These are phyloP conservation scores for Cylindrotheca fusiformis DNA, from an alignment of 108 stramenopile species.

Conservation along the genomic window DNA sequence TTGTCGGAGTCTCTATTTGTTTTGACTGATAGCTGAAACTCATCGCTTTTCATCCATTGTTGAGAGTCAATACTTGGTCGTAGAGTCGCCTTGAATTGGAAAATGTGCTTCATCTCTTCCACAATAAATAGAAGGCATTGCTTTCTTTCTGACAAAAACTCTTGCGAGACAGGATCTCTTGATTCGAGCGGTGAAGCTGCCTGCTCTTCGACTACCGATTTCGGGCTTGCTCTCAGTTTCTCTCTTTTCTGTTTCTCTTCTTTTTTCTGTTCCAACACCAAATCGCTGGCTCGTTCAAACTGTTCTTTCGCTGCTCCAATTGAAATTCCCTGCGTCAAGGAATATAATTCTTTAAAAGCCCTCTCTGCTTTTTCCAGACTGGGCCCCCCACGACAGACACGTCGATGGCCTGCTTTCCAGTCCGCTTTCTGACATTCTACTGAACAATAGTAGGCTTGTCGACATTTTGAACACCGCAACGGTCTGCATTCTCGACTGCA, in stretches of 20 bases:
- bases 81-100: conserved; percentile 13
- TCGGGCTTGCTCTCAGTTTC: neutral
- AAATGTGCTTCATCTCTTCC: conserved; percentile 33
- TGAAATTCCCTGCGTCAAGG: conserved; percentile 1
- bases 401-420: conserved; percentile 31
- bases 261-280: neutral
- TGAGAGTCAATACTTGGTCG: neutral
- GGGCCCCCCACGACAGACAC: conserved; percentile 4
- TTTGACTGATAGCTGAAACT: conserved; percentile 1
- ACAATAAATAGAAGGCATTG: conserved; percentile 2
- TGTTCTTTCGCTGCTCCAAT: conserved; percentile 8
- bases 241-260: neutral
- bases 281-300: conserved; percentile 7
- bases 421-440: conserved; percentile 37
- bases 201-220: conserved; percentile 1
- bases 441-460: conserved; percentile 36
- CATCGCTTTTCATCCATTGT: neutral
- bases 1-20: neutral
- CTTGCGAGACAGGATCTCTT: neutral
- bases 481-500: conserved; percentile 1
- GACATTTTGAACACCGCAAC: conserved; percentile 32
- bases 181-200: neutral
- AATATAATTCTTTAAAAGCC: conserved; percentile 17
- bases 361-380: conserved; percentile 4
- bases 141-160: neutral